phyloP scores from a whole-genome alignment of 768 basidiomycete genomes.

The Mycena olivaceomarginata region DNA sequence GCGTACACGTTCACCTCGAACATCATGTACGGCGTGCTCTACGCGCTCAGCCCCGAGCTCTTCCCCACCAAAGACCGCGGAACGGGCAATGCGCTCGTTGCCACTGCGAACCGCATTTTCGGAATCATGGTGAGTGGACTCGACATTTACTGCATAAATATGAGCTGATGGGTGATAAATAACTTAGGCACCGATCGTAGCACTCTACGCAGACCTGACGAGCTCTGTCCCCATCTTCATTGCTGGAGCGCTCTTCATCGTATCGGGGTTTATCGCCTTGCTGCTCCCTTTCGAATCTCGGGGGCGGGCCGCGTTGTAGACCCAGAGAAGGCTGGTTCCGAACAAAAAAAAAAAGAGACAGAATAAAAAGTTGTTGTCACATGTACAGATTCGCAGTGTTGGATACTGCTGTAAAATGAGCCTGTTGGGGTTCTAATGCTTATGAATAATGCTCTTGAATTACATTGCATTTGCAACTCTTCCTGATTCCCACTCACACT shows the following conservation, averaged over 20 bases:
- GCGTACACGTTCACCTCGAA: constrained; percentile 75
- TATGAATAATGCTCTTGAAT: no score
- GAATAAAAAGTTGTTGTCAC: no score
- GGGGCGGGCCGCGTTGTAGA: constrained; percentile 71
- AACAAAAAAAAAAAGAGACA: no score
- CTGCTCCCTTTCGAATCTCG: constrained; percentile 75
- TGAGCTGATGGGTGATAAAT: neutral
- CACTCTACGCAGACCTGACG: constrained; percentile 66
- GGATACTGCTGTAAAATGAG: no score
- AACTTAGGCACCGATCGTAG: constrained; percentile 68
- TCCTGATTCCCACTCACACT: no score
- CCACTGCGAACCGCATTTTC: constrained; percentile 73
- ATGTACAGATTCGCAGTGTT: no score
- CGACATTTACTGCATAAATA: no score
- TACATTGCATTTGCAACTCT: no score
- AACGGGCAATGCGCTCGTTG: constrained; percentile 74
- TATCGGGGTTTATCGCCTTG: constrained; percentile 67
- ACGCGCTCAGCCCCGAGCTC: constrained; percentile 67
- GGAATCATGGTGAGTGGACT: constrained; percentile 70
- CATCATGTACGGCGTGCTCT: constrained; percentile 73
- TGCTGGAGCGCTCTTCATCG: constrained; percentile 71
- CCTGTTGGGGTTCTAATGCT: no score
- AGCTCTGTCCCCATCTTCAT: constrained; percentile 75
- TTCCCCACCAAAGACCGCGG: constrained; percentile 74
- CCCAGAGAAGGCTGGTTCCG: no score